phyloP scores from a whole-genome alignment of 257 asterid genomes.

The Solanum lignicaule region DNA sequence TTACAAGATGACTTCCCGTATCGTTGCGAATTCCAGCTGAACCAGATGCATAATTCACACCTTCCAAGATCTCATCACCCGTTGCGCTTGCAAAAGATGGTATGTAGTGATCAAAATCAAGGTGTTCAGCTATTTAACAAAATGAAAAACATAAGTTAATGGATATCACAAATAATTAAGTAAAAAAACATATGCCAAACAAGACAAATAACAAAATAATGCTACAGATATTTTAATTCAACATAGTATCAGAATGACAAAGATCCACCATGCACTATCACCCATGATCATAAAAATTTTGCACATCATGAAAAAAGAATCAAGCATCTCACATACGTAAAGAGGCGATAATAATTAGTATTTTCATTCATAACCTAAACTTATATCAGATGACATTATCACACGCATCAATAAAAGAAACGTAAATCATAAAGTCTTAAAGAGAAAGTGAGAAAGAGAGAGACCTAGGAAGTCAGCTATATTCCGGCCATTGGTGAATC shows the following conservation, averaged over 20 bases:
- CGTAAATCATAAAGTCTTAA: rapidly evolving
- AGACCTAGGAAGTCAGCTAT: slow-evolving; percentile 24
- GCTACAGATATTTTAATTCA: neutral
- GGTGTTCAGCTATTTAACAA: neutral
- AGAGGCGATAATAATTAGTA: neutral
- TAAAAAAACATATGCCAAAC: neutral
- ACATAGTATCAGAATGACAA: neutral
- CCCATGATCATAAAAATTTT: neutral
- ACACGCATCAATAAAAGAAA: neutral
- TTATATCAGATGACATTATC: neutral
- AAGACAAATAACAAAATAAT: neutral
- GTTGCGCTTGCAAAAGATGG: slow-evolving; percentile 31
- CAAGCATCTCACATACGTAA: neutral
- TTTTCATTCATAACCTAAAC: neutral
- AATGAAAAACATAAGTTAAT: neutral
- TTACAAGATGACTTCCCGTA: slow-evolving; percentile 23
- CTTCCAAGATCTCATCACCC: slow-evolving; percentile 16
- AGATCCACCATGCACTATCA: neutral
- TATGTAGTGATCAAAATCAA: slow-evolving; percentile 26
- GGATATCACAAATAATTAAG: neutral
- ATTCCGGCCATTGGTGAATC: slow-evolving; percentile 31
- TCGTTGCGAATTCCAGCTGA: slow-evolving; percentile 44
- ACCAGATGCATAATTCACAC: slow-evolving; percentile 65
- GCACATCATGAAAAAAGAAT: neutral
- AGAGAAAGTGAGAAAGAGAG: neutral